These are phyloP conservation scores for Fusarium penzigii DNA, from an alignment of 2,329 filamentous ascomycete species.

Conservation along the genomic window DNA sequence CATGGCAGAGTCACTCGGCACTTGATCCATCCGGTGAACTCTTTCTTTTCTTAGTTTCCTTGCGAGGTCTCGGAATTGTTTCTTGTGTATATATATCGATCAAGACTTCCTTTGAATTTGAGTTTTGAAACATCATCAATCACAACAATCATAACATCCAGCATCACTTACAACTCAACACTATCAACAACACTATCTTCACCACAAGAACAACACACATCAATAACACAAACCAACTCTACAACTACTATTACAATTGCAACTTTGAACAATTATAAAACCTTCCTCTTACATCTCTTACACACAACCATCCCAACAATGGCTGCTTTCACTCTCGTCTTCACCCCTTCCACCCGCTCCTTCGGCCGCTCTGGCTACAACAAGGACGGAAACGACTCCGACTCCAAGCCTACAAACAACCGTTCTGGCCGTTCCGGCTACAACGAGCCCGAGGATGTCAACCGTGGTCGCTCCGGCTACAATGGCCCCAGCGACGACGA, in stretches of 20 bases:
- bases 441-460: constrained; percentile 40
- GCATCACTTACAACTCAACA: constrained; percentile 1
- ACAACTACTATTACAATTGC: constrained; percentile 3
- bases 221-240: constrained; percentile 4
- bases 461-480: constrained; percentile 45
- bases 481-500: constrained; percentile 35
- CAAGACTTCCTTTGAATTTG: neutral
- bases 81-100: neutral
- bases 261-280: constrained; percentile 1
- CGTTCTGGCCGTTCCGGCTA: constrained; percentile 43
- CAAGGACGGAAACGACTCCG: constrained; percentile 29
- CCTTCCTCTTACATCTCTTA: neutral
- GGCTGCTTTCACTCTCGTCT: constrained; percentile 31
- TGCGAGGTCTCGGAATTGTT: too few relatives aligned
- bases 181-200: constrained; percentile 1
- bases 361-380: constrained; percentile 27
- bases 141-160: constrained; percentile 6
- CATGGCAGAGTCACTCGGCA: too few relatives aligned
- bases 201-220: constrained; percentile 1
- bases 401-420: constrained; percentile 36
- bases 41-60: too few relatives aligned
- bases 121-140: constrained; percentile 6
- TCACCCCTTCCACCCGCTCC: constrained; percentile 26
- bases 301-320: constrained; percentile 22
- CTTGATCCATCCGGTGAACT: too few relatives aligned